Conservation (phyloP, 495 filamentous ascomycete species). For the Penicillium nucicola region DNA sequence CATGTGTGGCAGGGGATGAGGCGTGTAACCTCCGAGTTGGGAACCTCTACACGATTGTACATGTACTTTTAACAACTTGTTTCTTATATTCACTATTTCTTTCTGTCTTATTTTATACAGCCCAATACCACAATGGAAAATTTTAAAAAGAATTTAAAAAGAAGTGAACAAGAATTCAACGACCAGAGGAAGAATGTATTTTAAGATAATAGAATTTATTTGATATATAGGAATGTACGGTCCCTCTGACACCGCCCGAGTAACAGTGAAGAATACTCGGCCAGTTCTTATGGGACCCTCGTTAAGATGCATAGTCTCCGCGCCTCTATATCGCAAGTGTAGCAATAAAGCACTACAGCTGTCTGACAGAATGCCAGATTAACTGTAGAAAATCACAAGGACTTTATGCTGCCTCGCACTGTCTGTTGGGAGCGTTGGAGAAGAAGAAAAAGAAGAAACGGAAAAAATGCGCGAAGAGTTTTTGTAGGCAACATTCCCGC, state of each 20-base stretch:
- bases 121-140: constrained; percentile 7
- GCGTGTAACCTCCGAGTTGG: constrained; percentile 1
- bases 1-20: constrained; percentile 8
- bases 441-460: constrained; percentile 37
- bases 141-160: neutral
- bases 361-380: constrained; percentile 67
- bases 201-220: constrained; percentile 2
- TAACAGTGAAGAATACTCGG: constrained; percentile 69
- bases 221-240: constrained; percentile 54
- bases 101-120: constrained; percentile 5
- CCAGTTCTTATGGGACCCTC: constrained; percentile 87
- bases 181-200: neutral
- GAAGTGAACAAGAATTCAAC: neutral
- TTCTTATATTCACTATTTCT: constrained; percentile 6
- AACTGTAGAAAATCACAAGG: constrained; percentile 43
- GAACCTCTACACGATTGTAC: constrained; percentile 19
- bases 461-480: constrained; percentile 31
- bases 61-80: constrained; percentile 27
- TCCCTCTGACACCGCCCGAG: constrained; percentile 90
- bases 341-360: constrained; percentile 61
- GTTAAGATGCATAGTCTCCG: constrained; percentile 63
- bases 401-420: constrained; percentile 74
- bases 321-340: constrained; percentile 76
- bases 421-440: constrained; percentile 78
- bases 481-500: constrained; percentile 18